Percentiles rank a stretch among this genome's conserved stretches.
Evolutionary conservation across 1,284 basidiomycete species (phyloP).

Genomic region (Pascua sp.): DNA sequence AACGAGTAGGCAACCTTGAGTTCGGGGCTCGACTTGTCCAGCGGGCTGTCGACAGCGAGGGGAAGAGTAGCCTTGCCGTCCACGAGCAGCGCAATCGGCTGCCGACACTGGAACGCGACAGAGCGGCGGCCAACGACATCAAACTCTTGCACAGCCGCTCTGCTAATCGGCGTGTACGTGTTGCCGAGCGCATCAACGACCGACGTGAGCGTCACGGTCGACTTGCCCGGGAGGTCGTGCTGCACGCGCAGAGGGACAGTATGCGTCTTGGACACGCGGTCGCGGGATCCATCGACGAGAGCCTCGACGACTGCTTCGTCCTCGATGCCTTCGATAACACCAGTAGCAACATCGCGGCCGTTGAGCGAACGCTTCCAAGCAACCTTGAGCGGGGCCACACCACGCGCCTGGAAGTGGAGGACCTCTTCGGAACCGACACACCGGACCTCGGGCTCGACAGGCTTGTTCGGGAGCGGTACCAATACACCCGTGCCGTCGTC

Average conservation of each 20-base stretch:
- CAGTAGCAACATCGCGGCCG: conserved; percentile 56
- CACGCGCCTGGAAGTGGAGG: conserved; percentile 64
- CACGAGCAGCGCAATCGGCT: conserved; percentile 70
- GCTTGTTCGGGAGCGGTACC: neutral
- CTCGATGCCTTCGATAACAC: conserved; percentile 79
- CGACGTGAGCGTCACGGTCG: conserved; percentile 39
- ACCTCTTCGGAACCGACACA: conserved; percentile 68
- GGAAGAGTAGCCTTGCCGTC: conserved; percentile 28
- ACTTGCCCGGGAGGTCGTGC: conserved; percentile 49
- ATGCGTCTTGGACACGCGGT: conserved; percentile 36
- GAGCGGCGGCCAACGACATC: conserved; percentile 71
- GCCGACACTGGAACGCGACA: conserved; percentile 68
- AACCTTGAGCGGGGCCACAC: conserved; percentile 73
- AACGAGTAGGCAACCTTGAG: conserved; percentile 27
- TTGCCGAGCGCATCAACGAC: conserved; percentile 53
- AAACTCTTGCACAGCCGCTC: conserved; percentile 56
- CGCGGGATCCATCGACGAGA: conserved; percentile 9
- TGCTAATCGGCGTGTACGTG: conserved; percentile 43
- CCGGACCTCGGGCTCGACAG: conserved; percentile 48
- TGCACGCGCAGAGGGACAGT: conserved; percentile 35
- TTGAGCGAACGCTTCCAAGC: conserved; percentile 62
- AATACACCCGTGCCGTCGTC: conserved; percentile 14
- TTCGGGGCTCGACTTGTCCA: neutral
- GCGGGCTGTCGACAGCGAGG: conserved; percentile 24
- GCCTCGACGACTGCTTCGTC: conserved; percentile 42